Percentiles rank a stretch among this genome's conserved stretches.
Conservation (phyloP, 106 monocot species). For the Acorus calamus region DNA sequence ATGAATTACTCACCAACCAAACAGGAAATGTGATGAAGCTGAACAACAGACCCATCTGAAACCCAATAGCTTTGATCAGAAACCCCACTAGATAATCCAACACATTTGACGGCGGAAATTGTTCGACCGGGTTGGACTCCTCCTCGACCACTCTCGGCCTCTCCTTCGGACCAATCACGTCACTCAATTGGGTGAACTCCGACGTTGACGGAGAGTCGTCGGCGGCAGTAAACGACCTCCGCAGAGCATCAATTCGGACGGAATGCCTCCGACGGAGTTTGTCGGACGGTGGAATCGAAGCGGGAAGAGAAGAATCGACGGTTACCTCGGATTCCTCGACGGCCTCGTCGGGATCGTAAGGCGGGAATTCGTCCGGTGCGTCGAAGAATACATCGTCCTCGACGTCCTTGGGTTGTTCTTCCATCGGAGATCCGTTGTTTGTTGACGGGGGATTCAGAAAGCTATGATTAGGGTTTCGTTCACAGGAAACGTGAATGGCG, state of each 20-base stretch:
- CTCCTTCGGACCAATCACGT: neutral
- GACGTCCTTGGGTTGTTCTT: too few relatives aligned
- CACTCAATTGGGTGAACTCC: neutral
- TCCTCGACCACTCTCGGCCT: neutral
- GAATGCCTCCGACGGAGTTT: neutral
- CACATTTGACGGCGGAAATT: conserved; percentile 6
- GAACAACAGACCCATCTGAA: conserved; percentile 46
- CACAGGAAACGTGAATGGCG: too few relatives aligned
- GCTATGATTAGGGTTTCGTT: too few relatives aligned
- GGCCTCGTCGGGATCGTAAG: conserved; percentile 7
- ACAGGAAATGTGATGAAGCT: conserved; percentile 34
- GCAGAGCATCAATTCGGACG: neutral
- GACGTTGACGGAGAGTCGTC: neutral
- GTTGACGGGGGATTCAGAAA: too few relatives aligned
- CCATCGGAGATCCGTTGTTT: too few relatives aligned
- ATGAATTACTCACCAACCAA: conserved; percentile 28
- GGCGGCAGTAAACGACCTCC: neutral
- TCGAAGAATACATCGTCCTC: conserved; percentile 31
- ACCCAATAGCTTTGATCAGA: conserved; percentile 46
- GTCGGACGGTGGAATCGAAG: neutral
- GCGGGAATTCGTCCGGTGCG: conserved; percentile 22
- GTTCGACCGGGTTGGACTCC: neutral
- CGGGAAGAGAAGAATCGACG: neutral
- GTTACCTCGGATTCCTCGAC: neutral
- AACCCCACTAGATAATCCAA: conserved; percentile 26